These are phyloP conservation scores for Salvia rosmarinus DNA, from an alignment of 257 asterid genomes.

Conservation along the genomic window DNA sequence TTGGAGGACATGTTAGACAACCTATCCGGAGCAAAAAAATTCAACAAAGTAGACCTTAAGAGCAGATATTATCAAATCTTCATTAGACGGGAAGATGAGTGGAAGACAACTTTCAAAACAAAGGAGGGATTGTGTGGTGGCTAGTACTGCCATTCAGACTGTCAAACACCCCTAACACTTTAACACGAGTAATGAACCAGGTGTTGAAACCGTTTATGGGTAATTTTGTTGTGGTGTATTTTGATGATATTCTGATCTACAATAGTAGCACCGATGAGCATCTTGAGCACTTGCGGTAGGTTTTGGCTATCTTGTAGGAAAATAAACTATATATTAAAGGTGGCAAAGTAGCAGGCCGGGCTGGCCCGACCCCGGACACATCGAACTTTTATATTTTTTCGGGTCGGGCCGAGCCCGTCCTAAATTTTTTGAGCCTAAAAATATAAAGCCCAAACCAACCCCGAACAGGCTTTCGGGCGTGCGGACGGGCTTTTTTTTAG, in stretches of 20 bases:
- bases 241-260: not conserved
- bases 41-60: not conserved
- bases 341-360: too few species aligned
- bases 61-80: not conserved
- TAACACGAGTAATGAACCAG: not conserved
- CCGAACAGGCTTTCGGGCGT: too few species aligned
- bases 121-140: not conserved
- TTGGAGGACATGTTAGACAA: not conserved
- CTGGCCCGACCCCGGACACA: too few species aligned
- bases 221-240: not conserved
- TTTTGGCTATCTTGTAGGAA: not conserved
- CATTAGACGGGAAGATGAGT: not conserved
- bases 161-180: not conserved
- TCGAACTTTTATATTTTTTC: too few species aligned
- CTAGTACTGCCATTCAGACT: not conserved
- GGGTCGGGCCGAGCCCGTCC: too few species aligned
- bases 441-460: too few species aligned
- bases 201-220: not conserved
- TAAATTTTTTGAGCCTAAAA: too few species aligned
- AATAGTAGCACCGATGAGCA: not conserved
- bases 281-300: not conserved
- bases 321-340: not conserved
- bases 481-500: too few species aligned
- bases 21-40: not conserved
- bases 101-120: conserved; percentile 5